A percentile compares a stretch with the other conserved stretches of the same genome.
These are phyloP conservation scores for Bjerkandera adusta DNA, from an alignment of 1,284 basidiomycete species.

Conservation along the genomic window DNA sequence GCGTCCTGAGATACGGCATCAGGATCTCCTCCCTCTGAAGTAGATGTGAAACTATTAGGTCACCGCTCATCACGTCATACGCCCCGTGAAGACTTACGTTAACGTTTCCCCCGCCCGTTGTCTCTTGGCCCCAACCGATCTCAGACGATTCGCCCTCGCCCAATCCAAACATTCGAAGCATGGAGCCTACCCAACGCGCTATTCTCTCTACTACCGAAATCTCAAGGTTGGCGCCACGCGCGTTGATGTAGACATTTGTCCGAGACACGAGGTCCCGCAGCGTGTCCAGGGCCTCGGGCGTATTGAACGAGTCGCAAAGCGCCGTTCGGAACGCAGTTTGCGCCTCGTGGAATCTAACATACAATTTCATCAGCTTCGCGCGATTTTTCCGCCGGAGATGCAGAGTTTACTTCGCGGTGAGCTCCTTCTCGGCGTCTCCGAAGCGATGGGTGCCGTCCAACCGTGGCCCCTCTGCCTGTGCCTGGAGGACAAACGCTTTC, in stretches of 20 bases:
- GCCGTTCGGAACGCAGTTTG: constrained; percentile 86
- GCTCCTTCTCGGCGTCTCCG: constrained; percentile 61
- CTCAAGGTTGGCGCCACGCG: constrained; percentile 61
- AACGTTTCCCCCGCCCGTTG: constrained; percentile 35
- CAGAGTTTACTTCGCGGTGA: constrained; percentile 56
- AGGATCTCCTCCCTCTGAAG: constrained; percentile 78
- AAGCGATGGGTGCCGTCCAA: constrained; percentile 65
- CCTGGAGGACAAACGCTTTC: constrained; percentile 75
- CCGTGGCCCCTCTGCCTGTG: constrained; percentile 42
- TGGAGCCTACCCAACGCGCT: constrained; percentile 84
- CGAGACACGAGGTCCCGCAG: constrained; percentile 85
- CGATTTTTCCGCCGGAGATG: constrained; percentile 8
- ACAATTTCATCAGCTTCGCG: constrained; percentile 4
- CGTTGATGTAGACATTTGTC: constrained; percentile 87
- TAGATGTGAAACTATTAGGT: neutral
- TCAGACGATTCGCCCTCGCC: constrained; percentile 74
- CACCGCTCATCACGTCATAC: constrained; percentile 7
- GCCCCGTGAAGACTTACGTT: constrained; percentile 49
- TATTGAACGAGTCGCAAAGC: constrained; percentile 98
- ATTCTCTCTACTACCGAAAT: constrained; percentile 70
- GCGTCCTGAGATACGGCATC: constrained; percentile 85
- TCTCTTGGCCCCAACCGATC: constrained; percentile 73
- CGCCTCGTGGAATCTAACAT: constrained; percentile 65
- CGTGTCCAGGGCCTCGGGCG: constrained; percentile 77
- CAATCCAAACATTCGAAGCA: constrained; percentile 95